Percentiles rank a stretch among this genome's conserved stretches.
Evolutionary conservation across 2,329 filamentous ascomycete genomes (phyloP).

Genomic region (Stagonosporopsis rhizophila): DNA sequence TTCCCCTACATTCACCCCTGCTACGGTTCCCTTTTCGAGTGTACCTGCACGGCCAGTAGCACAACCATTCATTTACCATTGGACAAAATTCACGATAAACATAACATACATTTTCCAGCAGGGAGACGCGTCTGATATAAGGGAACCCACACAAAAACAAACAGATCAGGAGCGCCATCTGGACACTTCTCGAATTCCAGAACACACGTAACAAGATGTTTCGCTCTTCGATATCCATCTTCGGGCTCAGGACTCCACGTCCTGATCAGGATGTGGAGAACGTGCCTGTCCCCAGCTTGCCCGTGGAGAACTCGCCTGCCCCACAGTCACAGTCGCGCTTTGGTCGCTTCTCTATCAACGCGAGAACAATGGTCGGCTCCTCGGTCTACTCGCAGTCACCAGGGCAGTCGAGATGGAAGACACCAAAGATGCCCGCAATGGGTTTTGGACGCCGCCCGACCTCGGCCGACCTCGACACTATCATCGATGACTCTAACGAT

Average conservation of each 20-base stretch:
- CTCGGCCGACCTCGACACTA: slow-evolving; percentile 31
- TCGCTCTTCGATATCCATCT: slow-evolving; percentile 37
- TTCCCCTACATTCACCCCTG: slow-evolving; percentile 19
- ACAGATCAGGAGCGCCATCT: slow-evolving; percentile 20
- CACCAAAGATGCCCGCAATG: slow-evolving; percentile 44
- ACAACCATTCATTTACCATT: slow-evolving; percentile 14
- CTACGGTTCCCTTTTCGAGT: slow-evolving; percentile 12
- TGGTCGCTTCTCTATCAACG: slow-evolving; percentile 28
- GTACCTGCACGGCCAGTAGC: slow-evolving; percentile 15
- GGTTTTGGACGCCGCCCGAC: slow-evolving; percentile 43
- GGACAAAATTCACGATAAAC: slow-evolving; percentile 9
- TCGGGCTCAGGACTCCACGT: slow-evolving; percentile 41
- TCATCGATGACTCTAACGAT: slow-evolving; percentile 35
- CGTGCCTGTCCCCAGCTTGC: not conserved
- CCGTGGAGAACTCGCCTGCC: slow-evolving; percentile 29
- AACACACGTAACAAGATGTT: slow-evolving; percentile 38
- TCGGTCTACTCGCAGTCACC: slow-evolving; percentile 49
- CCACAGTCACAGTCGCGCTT: slow-evolving; percentile 30
- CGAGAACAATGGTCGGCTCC: slow-evolving; percentile 31
- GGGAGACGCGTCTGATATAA: slow-evolving; percentile 39
- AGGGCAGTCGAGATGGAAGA: slow-evolving; percentile 33
- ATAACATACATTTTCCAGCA: slow-evolving; percentile 9
- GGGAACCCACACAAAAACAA: slow-evolving; percentile 29
- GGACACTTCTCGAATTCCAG: slow-evolving; percentile 17
- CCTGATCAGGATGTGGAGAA: slow-evolving; percentile 38